Percentiles rank a stretch among this genome's conserved stretches.
phyloP scores from a whole-genome alignment of 2,329 filamentous ascomycete species.

The Phyllosticta citriasiana region DNA sequence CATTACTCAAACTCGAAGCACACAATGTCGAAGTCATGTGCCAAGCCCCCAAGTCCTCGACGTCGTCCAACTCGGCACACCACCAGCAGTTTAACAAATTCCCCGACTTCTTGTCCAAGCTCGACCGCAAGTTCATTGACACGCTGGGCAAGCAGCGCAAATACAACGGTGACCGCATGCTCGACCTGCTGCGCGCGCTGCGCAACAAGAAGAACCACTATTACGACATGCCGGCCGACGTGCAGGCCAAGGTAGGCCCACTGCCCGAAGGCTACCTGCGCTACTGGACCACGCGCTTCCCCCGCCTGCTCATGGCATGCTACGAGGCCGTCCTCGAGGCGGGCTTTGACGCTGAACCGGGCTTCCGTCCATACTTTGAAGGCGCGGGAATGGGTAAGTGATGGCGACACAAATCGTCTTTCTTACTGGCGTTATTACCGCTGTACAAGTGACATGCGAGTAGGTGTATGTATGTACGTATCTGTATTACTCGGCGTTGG shows the following conservation, averaged over 20 bases:
- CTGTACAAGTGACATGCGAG: too few species aligned
- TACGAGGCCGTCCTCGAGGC: conserved; percentile 64
- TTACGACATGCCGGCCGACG: conserved; percentile 79
- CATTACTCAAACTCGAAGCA: conserved; percentile 50
- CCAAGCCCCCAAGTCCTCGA: not conserved
- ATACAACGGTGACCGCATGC: conserved; percentile 72
- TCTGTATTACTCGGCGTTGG: too few species aligned
- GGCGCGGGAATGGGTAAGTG: not conserved
- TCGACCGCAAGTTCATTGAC: conserved; percentile 77
- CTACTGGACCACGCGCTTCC: conserved; percentile 77
- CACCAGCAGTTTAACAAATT: conserved; percentile 38
- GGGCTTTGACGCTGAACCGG: conserved; percentile 51
- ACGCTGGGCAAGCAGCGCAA: conserved; percentile 89
- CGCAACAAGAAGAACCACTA: conserved; percentile 98
- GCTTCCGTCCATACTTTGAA: conserved; percentile 63
- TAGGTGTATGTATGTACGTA: too few species aligned
- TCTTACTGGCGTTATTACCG: too few species aligned
- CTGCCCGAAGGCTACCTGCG: conserved; percentile 70
- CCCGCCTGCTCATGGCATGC: conserved; percentile 65
- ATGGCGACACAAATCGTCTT: too few species aligned
- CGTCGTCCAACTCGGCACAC: conserved; percentile 40
- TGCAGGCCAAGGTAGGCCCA: conserved; percentile 63
- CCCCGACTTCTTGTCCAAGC: conserved; percentile 65
- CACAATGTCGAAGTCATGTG: conserved; percentile 35
- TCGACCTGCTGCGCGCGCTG: conserved; percentile 80